Percentiles rank a stretch among this genome's conserved stretches.
These are phyloP conservation scores for Thielaviopsis musarum DNA, from an alignment of 2,329 filamentous ascomycete genomes.

Conservation along the genomic window DNA sequence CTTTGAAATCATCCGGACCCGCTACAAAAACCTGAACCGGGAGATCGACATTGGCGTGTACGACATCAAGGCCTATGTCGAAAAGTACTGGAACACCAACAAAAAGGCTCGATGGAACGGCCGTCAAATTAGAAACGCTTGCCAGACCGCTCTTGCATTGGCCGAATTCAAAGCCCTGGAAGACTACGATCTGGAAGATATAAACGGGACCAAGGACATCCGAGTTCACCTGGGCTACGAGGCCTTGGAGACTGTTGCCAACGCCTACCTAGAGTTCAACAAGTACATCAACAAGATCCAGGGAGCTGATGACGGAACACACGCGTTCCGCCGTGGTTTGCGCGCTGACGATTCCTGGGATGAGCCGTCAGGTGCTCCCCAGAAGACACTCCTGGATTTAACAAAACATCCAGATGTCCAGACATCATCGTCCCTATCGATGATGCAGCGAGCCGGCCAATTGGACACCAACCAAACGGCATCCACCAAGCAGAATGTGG, in stretches of 20 bases:
- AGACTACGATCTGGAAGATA: constrained; percentile 18
- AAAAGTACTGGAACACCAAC: constrained; percentile 12
- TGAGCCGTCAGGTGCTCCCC: background rate
- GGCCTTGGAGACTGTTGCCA: constrained; percentile 14
- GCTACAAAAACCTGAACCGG: constrained; percentile 11
- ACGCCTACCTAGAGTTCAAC: constrained; percentile 15
- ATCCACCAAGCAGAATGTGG: background rate
- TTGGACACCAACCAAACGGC: background rate
- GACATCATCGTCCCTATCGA: background rate
- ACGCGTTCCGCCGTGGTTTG: background rate
- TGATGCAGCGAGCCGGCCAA: background rate
- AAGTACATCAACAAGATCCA: constrained; percentile 13
- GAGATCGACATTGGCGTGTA: constrained; percentile 14
- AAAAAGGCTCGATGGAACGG: constrained; percentile 18
- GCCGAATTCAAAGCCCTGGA: constrained; percentile 24
- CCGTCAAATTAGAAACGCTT: constrained; percentile 20
- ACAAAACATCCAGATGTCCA: background rate
- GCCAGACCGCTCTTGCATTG: constrained; percentile 20
- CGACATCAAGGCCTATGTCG: constrained; percentile 14
- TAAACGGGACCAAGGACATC: constrained; percentile 6
- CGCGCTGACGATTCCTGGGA: background rate
- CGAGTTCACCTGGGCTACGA: constrained; percentile 10
- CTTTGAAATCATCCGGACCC: constrained; percentile 15
- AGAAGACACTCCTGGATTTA: background rate
- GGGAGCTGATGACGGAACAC: background rate